Base-by-base conservation (phyloP, 768 basidiomycete species). In the Mycena haematopus region DNA sequence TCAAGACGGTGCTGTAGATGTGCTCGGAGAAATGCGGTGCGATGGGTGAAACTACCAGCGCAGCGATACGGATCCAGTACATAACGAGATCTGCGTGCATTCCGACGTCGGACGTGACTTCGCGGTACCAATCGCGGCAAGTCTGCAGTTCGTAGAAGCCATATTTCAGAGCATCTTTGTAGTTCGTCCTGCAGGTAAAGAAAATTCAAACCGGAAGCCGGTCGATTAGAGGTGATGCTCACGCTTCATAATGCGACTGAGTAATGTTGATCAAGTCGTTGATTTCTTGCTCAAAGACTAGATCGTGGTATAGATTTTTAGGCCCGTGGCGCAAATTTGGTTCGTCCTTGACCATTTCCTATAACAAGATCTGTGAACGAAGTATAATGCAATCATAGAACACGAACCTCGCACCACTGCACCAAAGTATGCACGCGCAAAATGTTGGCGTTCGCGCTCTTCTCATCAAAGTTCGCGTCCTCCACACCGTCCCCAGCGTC, bases 401-500 rank as follows among this genome's bases (percentile, higher is more conserved):
- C 3, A 72, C 83, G 29, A 61, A 94, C 94, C 77, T 96, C 91
- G 69, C 93, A 95, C 96, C 96, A 99, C 5, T 82, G 84, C 66
- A 95, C 80, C 70, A 97, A 78, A 0, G 96, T 99, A 73, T 96
- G 91, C 65, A 99, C 80, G 54, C 97, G 85, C 73, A 99, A 76
- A 72, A 99, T 99, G 65, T 93, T 95, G 13, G 97, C 95, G 73
- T 99, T 99, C 19, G 97, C 97, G 6, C 91, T 92, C 80, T 95
- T 92, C 82, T 99, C 96, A 73, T 99, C 97, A 70, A 99, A 99
- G 81, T 99, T 99, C 47, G 96, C 96, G 76, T 99, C 97, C 76
- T 97, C 96, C 68, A 98, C 84, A 53, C 95, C 94, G 74, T 99
- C 97, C 15, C 97, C 97, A 27, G 95, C 95, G 79, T 99, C 96